Conservation (phyloP, 192 early-diverging fungal species). For the Entrophospora sp. region DNA sequence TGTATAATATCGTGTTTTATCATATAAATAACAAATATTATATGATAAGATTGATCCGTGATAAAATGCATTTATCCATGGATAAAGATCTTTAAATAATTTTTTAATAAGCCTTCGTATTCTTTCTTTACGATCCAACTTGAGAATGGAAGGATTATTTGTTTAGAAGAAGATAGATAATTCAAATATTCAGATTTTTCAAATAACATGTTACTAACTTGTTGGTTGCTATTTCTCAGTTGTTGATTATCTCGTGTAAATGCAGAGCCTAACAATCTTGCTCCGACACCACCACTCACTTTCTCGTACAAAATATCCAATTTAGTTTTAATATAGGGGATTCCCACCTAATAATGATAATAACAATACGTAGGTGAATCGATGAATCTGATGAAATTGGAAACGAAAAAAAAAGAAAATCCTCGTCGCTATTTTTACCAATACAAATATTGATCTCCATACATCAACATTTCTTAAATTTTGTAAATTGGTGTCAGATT, state of each 20-base stretch:
- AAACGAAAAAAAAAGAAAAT: no score
- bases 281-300: constrained; percentile 51
- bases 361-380: background rate
- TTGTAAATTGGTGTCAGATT: constrained; percentile 27
- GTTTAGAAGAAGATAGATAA: background rate
- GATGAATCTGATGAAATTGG: background rate
- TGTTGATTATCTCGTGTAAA: constrained; percentile 26
- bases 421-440: constrained; percentile 43
- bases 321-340: constrained; percentile 70
- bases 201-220: background rate
- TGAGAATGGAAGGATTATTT: background rate
- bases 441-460: constrained; percentile 53
- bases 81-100: constrained; percentile 47
- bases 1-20: constrained; percentile 69
- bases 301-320: constrained; percentile 67
- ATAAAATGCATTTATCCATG: constrained; percentile 63
- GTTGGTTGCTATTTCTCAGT: no score
- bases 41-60: constrained; percentile 56
- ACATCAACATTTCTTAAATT: constrained; percentile 43
- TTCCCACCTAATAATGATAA: constrained; percentile 35
- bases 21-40: constrained; percentile 78
- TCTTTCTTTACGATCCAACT: background rate
- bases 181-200: background rate
- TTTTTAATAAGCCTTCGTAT: background rate
- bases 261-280: constrained; percentile 54